Base-by-base conservation (phyloP, 805 yeast species). In the Wickerhamomyces tratensis region DNA sequence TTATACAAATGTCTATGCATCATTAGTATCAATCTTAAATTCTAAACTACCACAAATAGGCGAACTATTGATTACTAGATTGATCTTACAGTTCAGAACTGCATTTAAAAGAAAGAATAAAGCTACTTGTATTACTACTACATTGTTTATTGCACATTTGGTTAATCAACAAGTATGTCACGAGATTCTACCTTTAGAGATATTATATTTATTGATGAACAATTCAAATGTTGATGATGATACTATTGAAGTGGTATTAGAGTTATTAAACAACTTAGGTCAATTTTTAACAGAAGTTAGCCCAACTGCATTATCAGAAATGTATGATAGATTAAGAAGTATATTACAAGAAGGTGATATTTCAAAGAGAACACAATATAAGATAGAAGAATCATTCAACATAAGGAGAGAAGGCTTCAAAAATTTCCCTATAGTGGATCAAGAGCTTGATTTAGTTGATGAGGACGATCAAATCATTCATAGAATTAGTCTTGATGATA, bases 11-110 rank as follows among this genome's bases (percentile, higher is more conserved):
- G 68, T 72, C 1, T 79, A 73, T 49, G 77, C 88, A 0, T 63
- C 83, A 1, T 51, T 87, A 33, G 68, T 74, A 0, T 69, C 81
- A 2, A 69, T 81, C 1, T 41, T 87, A 10, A 82, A 84, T 58
- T 71, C 83, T 6, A 76, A 81, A 49, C 57, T 85, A 5, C 93
- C 94, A 0, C 73, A 73, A 33, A 61, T 86, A 14, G 95, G 95
- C 2, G 72, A 72, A 43, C 56, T 81, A 5, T 47, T 84, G 31
- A 56, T 71, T 0, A 53, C 68, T 8, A 65, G 93, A 46, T 58
- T 81, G 27, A 63, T 82, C 1, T 51, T 78, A 5, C 78, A 71
- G 43, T 85, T 86, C 59, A 70, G 79, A 38, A 67, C 69, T 47
- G 71, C 71, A 1, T 80, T 66, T 57, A 64, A 67, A 49, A 54